phyloP scores from a whole-genome alignment of 768 basidiomycete genomes.

The Termitomyces sp. region DNA sequence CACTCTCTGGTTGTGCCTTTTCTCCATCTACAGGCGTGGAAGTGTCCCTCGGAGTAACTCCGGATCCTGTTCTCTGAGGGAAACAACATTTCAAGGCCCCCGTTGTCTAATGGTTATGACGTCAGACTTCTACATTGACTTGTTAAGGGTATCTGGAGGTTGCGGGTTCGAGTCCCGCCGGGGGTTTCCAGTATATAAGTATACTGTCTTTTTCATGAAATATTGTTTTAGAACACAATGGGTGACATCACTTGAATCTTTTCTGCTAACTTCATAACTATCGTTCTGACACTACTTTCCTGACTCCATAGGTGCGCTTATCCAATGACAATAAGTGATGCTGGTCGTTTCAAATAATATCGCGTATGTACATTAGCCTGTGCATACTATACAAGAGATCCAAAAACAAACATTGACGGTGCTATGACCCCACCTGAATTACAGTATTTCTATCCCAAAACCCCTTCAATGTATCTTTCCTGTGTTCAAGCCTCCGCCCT shows the following conservation, averaged over 20 bases:
- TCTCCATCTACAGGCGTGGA: not conserved
- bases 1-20: not conserved
- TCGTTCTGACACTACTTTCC: not conserved
- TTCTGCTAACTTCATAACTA: not conserved
- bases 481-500: conserved; percentile 20
- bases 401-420: not conserved
- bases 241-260: too few species aligned
- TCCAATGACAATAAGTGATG: not conserved
- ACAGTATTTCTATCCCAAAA: conserved; percentile 15
- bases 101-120: conserved; percentile 90
- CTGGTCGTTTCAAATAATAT: not conserved
- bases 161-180: conserved; percentile 85
- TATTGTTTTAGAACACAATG: too few species aligned
- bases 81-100: conserved; percentile 37
- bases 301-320: too few species aligned
- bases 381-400: not conserved
- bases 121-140: conserved; percentile 51
- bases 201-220: too few species aligned
- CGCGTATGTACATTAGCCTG: not conserved
- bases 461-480: not conserved
- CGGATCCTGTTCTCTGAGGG: not conserved
- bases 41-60: not conserved
- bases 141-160: conserved; percentile 55
- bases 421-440: not conserved
- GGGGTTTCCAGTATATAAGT: too few species aligned